Base-by-base conservation (phyloP, 169 alveolate species). In the Plasmodium coatneyi region DNA sequence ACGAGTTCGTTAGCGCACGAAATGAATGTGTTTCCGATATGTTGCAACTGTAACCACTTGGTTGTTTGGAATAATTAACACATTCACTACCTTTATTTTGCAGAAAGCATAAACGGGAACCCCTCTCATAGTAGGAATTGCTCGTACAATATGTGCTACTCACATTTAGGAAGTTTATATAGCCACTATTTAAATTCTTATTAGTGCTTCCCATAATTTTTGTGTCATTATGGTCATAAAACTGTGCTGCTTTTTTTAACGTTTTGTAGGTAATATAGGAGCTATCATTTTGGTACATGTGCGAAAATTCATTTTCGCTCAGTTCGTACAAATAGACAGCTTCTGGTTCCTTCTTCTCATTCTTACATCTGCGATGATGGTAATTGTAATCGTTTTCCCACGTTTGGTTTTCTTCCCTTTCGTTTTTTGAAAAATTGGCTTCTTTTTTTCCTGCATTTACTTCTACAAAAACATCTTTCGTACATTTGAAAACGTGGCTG, bases 201-300 rank as follows among this genome's bases (percentile, higher is more conserved):
- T 49, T 52, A 2, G 80, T 25, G 43, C 66, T 34, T 46, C 10
- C 41, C 19, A 9, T 4, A 70, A 86, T 86, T 74, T 86, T 86
- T 39, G 93, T 86, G 80, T 74, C 84, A 30, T 60, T 78, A 74
- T 86, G 25, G 16, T 86, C 93, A 54, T 86, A 86, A 86, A 86
- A 86, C 12, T 86, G 93, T 32, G 93, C 12, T 10, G 93, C 70
- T 34, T 56, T 74, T 30, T 86, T 86, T 54, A 86, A 74, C 54
- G 70, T 76, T 86, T 86, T 86, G 80, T 74, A 86, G 4, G 86
- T 43, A 3, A 28, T 54, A 86, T 86, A 86, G 25, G 76, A 32
- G 36, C 5, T 74, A 30, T 74, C 84, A 46, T 39, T 86, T 49
- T 60, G 30, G 66, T 74, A 86, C 28, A 49, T 49, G 30, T 36